These are phyloP conservation scores for Ceratocystis eucalypticola DNA, from an alignment of 2,329 filamentous ascomycete species.

Conservation along the genomic window DNA sequence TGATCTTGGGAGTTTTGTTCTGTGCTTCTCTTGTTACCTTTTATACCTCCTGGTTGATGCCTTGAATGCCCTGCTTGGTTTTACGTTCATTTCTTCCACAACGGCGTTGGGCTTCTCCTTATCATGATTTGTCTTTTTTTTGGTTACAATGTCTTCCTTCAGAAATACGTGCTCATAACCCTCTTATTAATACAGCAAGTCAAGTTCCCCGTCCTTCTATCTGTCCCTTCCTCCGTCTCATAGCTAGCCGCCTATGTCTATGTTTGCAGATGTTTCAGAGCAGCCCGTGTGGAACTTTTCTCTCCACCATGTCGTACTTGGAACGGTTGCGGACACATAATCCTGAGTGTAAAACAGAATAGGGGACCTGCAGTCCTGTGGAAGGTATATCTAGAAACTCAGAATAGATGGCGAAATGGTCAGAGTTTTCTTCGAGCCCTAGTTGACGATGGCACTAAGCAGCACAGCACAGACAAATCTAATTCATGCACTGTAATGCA, in stretches of 20 bases:
- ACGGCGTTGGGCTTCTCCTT: background rate
- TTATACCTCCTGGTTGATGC: background rate
- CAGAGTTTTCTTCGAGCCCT: no score
- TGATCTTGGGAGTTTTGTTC: background rate
- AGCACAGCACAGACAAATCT: background rate
- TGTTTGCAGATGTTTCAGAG: background rate
- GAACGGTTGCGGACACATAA: background rate
- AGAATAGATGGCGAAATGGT: no score
- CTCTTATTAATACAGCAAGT: background rate
- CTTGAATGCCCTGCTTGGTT: background rate
- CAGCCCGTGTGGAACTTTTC: background rate
- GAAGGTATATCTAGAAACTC: background rate
- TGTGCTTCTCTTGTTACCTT: background rate
- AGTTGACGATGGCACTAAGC: no score
- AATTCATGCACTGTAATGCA: background rate
- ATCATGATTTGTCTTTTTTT: background rate
- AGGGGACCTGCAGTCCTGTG: background rate
- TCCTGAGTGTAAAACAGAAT: background rate
- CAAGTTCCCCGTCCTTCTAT: background rate
- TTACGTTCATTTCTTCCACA: background rate
- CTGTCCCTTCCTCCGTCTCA: background rate
- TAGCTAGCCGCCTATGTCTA: background rate
- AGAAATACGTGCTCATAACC: background rate
- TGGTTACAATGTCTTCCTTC: background rate
- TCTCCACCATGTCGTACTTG: background rate